Evolutionary conservation across 345 rosid species (phyloP).

Genomic region (Aethionema arabicum): DNA sequence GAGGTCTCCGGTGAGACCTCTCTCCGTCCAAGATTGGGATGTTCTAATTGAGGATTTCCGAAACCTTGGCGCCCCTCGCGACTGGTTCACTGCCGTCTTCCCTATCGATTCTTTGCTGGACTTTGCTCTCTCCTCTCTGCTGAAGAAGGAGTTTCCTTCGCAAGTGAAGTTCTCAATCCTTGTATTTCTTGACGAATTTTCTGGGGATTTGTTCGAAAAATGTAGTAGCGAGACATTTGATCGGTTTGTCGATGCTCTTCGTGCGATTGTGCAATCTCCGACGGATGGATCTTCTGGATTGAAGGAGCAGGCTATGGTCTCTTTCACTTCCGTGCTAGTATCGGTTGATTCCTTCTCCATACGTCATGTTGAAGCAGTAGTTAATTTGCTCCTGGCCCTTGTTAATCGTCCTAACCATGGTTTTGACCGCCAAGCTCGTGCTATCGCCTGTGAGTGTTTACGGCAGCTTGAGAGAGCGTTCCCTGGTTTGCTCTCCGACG

Average conservation of each 20-base stretch:
- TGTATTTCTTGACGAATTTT: slow-evolving; percentile 75
- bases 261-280: slow-evolving; percentile 68
- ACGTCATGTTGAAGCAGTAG: slow-evolving; percentile 49
- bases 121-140: slow-evolving; percentile 59
- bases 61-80: slow-evolving; percentile 54
- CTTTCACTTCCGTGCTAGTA: slow-evolving; percentile 68
- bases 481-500: slow-evolving; percentile 75
- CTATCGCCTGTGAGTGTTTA: slow-evolving; percentile 80
- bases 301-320: slow-evolving; percentile 84
- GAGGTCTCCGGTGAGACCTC: slow-evolving; percentile 45
- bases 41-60: slow-evolving; percentile 73
- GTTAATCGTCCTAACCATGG: slow-evolving; percentile 91
- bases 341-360: slow-evolving; percentile 51
- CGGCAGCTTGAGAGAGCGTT: slow-evolving; percentile 73
- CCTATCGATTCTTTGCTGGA: slow-evolving; percentile 47
- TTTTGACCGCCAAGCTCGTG: slow-evolving; percentile 76
- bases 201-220: slow-evolving; percentile 35
- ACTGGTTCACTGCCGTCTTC: slow-evolving; percentile 51
- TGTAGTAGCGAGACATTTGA: slow-evolving; percentile 36
- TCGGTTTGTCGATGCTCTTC: slow-evolving; percentile 67
- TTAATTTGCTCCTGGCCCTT: slow-evolving; percentile 66
- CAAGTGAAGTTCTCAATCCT: slow-evolving; percentile 65
- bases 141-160: slow-evolving; percentile 63
- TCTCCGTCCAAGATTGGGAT: slow-evolving; percentile 81
- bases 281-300: slow-evolving; percentile 54